These are phyloP conservation scores for Trametes cubensis DNA, from an alignment of 768 basidiomycete species.

Conservation along the genomic window DNA sequence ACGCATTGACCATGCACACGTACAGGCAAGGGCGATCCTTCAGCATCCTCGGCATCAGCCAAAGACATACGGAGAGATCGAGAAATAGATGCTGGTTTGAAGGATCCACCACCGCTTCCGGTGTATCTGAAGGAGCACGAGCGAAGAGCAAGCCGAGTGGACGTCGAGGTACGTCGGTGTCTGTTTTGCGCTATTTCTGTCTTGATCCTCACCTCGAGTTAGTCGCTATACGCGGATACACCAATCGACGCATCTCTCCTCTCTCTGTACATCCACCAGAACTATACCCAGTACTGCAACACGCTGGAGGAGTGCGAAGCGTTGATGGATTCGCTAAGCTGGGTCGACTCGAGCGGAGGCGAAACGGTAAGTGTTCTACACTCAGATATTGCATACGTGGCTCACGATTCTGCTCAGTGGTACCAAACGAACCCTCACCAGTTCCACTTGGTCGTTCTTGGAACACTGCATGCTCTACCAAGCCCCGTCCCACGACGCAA, in stretches of 20 bases:
- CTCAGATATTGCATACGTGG: no score
- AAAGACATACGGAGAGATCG: slow-evolving; percentile 68
- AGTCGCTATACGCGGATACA: slow-evolving; percentile 80
- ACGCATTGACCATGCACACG: slow-evolving; percentile 10
- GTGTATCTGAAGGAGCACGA: slow-evolving; percentile 59
- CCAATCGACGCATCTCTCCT: slow-evolving; percentile 92
- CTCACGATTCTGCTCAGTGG: slow-evolving; percentile 46
- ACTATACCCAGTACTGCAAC: slow-evolving; percentile 83
- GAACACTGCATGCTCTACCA: slow-evolving; percentile 85
- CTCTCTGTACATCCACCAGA: slow-evolving; percentile 91
- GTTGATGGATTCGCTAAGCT: slow-evolving; percentile 75
- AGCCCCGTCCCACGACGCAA: slow-evolving; percentile 76
- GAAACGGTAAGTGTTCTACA: slow-evolving; percentile 52
- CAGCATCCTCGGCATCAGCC: slow-evolving; percentile 52
- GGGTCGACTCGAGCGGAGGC: slow-evolving; percentile 69
- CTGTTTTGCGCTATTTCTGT: not conserved
- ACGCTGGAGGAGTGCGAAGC: slow-evolving; percentile 74
- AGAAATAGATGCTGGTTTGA: slow-evolving; percentile 55
- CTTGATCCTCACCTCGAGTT: not conserved
- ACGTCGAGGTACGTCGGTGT: slow-evolving; percentile 59
- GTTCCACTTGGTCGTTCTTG: slow-evolving; percentile 84
- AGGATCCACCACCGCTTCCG: slow-evolving; percentile 61
- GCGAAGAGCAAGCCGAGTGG: slow-evolving; percentile 70
- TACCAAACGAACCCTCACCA: slow-evolving; percentile 76
- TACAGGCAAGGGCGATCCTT: slow-evolving; percentile 76